These are phyloP conservation scores for Botrytis medusae DNA, from an alignment of 2,329 filamentous ascomycete genomes.

Conservation along the genomic window DNA sequence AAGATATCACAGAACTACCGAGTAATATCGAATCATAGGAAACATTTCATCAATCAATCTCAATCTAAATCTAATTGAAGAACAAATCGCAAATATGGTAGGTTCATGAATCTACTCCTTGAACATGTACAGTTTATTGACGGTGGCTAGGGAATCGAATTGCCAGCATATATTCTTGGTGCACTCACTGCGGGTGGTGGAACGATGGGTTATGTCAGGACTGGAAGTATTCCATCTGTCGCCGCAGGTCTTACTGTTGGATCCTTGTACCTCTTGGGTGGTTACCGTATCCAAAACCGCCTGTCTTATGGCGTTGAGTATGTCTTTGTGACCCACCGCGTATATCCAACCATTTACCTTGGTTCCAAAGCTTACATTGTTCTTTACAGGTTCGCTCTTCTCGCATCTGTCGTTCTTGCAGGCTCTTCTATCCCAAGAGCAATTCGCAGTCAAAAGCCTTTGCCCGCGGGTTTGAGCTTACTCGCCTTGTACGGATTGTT, in stretches of 20 bases:
- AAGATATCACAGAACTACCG: not conserved
- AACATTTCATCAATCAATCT: not conserved
- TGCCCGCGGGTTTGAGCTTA: constrained; percentile 76
- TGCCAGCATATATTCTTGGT: constrained; percentile 75
- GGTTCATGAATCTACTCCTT: constrained; percentile 6
- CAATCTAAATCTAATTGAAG: not conserved
- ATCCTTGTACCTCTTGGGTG: constrained; percentile 71
- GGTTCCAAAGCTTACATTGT: constrained; percentile 2
- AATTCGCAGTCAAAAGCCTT: constrained; percentile 77
- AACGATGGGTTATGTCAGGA: constrained; percentile 80
- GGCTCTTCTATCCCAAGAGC: constrained; percentile 85
- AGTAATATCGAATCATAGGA: not conserved
- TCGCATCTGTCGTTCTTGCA: constrained; percentile 82
- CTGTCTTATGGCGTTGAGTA: constrained; percentile 78
- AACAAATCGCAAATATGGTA: constrained; percentile 34
- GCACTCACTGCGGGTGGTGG: constrained; percentile 83
- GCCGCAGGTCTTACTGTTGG: constrained; percentile 84
- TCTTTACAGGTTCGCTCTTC: constrained; percentile 60
- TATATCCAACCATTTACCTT: not conserved
- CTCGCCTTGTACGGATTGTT: constrained; percentile 76
- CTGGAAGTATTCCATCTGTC: constrained; percentile 83
- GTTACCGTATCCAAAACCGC: constrained; percentile 72
- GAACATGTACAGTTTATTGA: constrained; percentile 12
- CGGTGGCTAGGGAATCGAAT: constrained; percentile 45
- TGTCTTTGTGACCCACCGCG: not conserved